Base-by-base conservation (phyloP, 2,329 filamentous ascomycete species). In the Parastagonospora nodorum region DNA sequence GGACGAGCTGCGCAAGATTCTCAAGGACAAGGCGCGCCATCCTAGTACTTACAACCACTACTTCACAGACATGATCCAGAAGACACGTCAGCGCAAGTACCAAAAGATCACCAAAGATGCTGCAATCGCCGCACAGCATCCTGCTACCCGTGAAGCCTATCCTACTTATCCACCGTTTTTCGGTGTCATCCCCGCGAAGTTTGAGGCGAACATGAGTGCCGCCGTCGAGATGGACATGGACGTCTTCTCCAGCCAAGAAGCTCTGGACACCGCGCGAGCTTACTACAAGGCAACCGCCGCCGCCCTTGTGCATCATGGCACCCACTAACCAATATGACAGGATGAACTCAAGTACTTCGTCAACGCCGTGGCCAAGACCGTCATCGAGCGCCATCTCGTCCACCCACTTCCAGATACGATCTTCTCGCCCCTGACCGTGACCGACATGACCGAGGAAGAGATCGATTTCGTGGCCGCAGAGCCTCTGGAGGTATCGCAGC, bases 1-100 rank as follows among this genome's bases (percentile, higher is more conserved):
- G 5, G 48, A 53, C 0, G 82, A 82, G 58, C 68, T 77, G 0
- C 46, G 52, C 0, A 75, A 80, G 42, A 61, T 86, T 3, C 63
- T 86, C 0, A 58, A 66, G 11, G 78, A 80, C 64, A 78, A 72
- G 54, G 63, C 66, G 11, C 60, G 27, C 19, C 8, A 24, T 19
- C 3, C 79, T 0, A 80, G 83, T 33, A 84, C 81, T 0, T 84
- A 84, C 53, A 82, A 83, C 37, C 66, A 77, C 10, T 45, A 31
- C 37, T 45, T 30, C 42, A 45, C 42, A 8, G 37, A 41, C 12
- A 42, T 2, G 8, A n/a, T 42, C 9, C 48, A 50, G 32, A 45
- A 42, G 37, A 14, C 10, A 1, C 42, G 48, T n/a, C 37, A 44
- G 10, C 28, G 35, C 7, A 49, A 49, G 12, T 44, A 48, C 15